phyloP scores from a whole-genome alignment of 1,284 basidiomycete genomes.

The Coniophora puteana region DNA sequence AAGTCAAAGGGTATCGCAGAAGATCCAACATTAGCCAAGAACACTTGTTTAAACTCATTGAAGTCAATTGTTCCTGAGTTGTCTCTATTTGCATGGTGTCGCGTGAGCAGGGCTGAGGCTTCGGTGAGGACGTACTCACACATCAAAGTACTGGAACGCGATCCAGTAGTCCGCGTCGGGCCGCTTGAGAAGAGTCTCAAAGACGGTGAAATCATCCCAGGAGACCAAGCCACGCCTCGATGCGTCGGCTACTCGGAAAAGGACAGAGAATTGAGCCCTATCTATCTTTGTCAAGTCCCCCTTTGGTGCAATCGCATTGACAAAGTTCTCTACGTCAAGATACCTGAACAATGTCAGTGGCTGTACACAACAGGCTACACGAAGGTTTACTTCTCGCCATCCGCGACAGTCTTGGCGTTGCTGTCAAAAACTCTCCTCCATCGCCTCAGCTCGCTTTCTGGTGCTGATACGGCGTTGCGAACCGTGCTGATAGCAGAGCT shows the following conservation, averaged over 20 bases:
- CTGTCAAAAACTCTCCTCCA: conserved; percentile 86
- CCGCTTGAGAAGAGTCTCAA: conserved; percentile 86
- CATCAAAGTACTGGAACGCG: conserved; percentile 95
- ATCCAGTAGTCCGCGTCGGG: conserved; percentile 95
- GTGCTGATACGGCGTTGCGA: conserved; percentile 64
- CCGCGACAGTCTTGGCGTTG: conserved; percentile 67
- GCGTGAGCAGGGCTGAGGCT: conserved; percentile 2
- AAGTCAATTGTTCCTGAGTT: conserved; percentile 86
- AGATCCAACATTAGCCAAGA: conserved; percentile 75
- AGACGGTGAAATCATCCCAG: conserved; percentile 93
- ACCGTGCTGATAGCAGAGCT: conserved; percentile 59
- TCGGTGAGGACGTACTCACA: conserved; percentile 48
- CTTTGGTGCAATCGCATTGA: conserved; percentile 88
- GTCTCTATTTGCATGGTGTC: no score
- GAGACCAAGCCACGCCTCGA: conserved; percentile 77
- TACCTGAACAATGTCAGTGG: conserved; percentile 44
- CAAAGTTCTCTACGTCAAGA: conserved; percentile 81
- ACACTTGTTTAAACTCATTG: conserved; percentile 90
- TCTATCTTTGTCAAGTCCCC: conserved; percentile 83
- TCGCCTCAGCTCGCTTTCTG: conserved; percentile 78
- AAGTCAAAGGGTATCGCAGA: conserved; percentile 93
- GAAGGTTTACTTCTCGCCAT: conserved; percentile 71
- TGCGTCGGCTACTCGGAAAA: conserved; percentile 89
- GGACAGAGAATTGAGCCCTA: conserved; percentile 79
- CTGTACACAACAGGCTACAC: conserved; percentile 14